phyloP scores from a whole-genome alignment of 1,284 basidiomycete genomes.

The Exobasidium rhododendri region DNA sequence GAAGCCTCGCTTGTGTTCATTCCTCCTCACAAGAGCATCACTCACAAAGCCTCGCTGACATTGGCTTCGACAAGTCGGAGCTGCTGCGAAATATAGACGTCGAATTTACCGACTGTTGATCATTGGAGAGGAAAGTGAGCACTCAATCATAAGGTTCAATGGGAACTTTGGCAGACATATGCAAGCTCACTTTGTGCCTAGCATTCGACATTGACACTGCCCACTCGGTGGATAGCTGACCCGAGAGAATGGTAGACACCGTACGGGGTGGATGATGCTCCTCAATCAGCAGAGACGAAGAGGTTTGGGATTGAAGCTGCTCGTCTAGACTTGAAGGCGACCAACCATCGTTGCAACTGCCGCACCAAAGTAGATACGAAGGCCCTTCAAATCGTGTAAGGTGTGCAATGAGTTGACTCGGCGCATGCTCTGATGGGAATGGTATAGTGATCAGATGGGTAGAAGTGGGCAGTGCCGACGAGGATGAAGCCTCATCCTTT shows the following conservation, averaged over 20 bases:
- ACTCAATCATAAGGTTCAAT: background rate
- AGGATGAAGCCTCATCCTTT: too few species aligned
- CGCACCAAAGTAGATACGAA: constrained; percentile 2
- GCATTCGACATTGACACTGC: background rate
- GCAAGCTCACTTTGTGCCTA: background rate
- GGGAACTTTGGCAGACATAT: too few species aligned
- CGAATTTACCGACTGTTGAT: background rate
- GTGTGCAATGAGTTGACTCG: background rate
- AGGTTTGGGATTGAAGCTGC: background rate
- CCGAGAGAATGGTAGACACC: background rate
- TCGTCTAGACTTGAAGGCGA: background rate
- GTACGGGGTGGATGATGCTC: background rate
- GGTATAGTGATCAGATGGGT: constrained; percentile 1
- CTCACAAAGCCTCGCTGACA: constrained; percentile 3
- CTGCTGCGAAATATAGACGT: background rate
- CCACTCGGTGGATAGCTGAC: background rate
- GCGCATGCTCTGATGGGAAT: background rate
- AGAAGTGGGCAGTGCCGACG: background rate
- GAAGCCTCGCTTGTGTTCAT: background rate
- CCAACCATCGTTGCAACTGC: background rate
- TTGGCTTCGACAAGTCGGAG: background rate
- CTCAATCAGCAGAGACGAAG: constrained; percentile 5
- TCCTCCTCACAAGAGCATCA: background rate
- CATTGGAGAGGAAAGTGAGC: background rate
- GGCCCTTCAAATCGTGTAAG: constrained; percentile 1